Evolutionary conservation across 164 flowering plant species (phyloP).

Genomic region (Pachysandra terminalis): DNA sequence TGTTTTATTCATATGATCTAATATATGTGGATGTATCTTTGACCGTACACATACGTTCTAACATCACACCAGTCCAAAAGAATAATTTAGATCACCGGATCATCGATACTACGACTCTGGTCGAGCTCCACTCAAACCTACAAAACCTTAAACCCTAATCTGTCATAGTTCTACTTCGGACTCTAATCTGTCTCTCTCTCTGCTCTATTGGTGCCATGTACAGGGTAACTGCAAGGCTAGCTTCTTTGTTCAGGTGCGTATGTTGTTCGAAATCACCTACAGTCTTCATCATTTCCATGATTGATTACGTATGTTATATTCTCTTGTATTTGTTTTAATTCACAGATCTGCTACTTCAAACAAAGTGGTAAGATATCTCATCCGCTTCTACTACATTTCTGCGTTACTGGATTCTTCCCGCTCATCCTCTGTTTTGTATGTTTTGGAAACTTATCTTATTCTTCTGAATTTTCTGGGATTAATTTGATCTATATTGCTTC

Average conservation of each 20-base stretch:
- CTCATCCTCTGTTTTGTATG: background rate
- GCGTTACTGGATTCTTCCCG: background rate
- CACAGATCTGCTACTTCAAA: constrained; percentile 43
- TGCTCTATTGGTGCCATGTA: constrained; percentile 29
- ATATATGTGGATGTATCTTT: no score
- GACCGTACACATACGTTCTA: no score
- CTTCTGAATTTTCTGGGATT: background rate
- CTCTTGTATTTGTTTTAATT: background rate
- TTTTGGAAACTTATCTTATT: background rate
- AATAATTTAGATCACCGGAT: no score
- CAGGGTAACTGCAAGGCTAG: constrained; percentile 34
- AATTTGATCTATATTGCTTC: background rate
- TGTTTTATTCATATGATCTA: no score
- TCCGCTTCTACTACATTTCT: no score
- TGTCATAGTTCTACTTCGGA: no score
- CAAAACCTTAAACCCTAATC: no score
- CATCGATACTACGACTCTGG: no score
- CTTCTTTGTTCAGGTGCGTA: constrained; percentile 36
- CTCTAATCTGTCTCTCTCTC: no score
- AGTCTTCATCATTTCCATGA: background rate
- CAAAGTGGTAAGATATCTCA: constrained; percentile 32
- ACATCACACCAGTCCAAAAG: no score
- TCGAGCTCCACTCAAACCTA: no score
- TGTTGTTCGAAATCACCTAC: background rate
- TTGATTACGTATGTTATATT: no score